Base-by-base conservation (phyloP, 1,284 basidiomycete genomes). In the Moesziomyces parantarcticus region DNA sequence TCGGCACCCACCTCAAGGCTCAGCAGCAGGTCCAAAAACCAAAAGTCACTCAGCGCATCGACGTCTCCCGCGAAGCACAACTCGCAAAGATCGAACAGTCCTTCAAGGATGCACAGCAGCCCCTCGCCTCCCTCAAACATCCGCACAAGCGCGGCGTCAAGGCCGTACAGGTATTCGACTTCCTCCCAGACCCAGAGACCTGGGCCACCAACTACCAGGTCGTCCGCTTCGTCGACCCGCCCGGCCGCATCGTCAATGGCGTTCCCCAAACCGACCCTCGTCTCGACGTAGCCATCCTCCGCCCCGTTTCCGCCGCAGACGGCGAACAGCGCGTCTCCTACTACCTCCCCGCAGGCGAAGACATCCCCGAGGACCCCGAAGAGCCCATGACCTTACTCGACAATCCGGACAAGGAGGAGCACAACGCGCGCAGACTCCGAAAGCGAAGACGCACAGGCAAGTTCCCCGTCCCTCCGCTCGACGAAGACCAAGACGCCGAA, bases 161-260 rank as follows among this genome's bases (percentile, higher is more conserved):
- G 29, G 79, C 82, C 4, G 67, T 78, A 14, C 73, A 79, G 48
- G 60, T 73, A 13, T 81, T 75, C 63, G 78, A 80, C 49, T 66
- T 83, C 56, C 70, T 83, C 25, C 82, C 82, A 5, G 82, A 83
- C 50, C 68, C 77, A 23, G 81, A 83, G 44, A 83, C 82, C 3
- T 83, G 82, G 82, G 77, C 81, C 7, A 83, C 82, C 32, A 55
- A 74, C 20, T 75, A 77, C 57, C 75, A 82, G 40, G 60, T 83
- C 10, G 78, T 83, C n/a, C 78, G 79, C 20, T 83, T 83, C 66
- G 67, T 68, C 41, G 78, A 81, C 52, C 68, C 63, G 21, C 77
- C 81, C 5, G 82, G 82, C 34, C 69, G 76, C 36, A 62, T 65
- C 49, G 40, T 59, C 44, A 74, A 74, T 18, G 77, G 75, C 48